Evolutionary conservation across 768 basidiomycete genomes (phyloP).

Genomic region (Lactarius akahatsu): DNA sequence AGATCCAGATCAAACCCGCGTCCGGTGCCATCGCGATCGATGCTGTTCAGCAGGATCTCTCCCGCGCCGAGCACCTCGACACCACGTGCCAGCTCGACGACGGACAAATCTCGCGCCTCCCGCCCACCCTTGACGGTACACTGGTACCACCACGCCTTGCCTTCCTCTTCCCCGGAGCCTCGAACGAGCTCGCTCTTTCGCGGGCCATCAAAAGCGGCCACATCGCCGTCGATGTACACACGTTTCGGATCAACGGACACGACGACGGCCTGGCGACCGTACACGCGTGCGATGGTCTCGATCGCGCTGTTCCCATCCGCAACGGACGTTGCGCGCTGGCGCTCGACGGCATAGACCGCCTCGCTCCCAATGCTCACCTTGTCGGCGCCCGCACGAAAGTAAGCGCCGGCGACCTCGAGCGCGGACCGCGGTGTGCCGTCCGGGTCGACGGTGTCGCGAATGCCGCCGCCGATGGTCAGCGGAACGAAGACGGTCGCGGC

Average conservation of each 20-base stretch:
- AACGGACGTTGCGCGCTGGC: constrained; percentile 49
- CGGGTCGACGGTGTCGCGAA: constrained; percentile 93
- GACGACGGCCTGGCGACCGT: constrained; percentile 96
- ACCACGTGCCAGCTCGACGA: constrained; percentile 85
- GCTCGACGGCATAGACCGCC: constrained; percentile 92
- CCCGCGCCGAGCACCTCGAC: constrained; percentile 92
- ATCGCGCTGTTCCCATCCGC: constrained; percentile 80
- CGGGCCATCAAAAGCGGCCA: constrained; percentile 61
- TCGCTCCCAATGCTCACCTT: constrained; percentile 98
- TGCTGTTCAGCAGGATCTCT: constrained; percentile 92
- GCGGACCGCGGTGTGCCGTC: constrained; percentile 87
- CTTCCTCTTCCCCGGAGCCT: constrained; percentile 51
- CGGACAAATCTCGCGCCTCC: constrained; percentile 78
- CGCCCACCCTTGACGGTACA: constrained; percentile 96
- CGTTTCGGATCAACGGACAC: constrained; percentile 94
- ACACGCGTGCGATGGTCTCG: constrained; percentile 85
- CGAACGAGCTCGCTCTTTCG: constrained; percentile 61
- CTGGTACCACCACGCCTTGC: constrained; percentile 96
- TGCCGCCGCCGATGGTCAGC: constrained; percentile 97
- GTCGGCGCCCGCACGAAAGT: constrained; percentile 97
- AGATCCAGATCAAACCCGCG: constrained; percentile 89
- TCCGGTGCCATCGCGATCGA: constrained; percentile 94
- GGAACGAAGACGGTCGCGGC: constrained; percentile 93
- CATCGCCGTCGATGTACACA: constrained; percentile 62
- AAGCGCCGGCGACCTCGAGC: constrained; percentile 91